Evolutionary conservation across 2,329 filamentous ascomycete species (phyloP).

Genomic region (Pyrenophora seminiperda): DNA sequence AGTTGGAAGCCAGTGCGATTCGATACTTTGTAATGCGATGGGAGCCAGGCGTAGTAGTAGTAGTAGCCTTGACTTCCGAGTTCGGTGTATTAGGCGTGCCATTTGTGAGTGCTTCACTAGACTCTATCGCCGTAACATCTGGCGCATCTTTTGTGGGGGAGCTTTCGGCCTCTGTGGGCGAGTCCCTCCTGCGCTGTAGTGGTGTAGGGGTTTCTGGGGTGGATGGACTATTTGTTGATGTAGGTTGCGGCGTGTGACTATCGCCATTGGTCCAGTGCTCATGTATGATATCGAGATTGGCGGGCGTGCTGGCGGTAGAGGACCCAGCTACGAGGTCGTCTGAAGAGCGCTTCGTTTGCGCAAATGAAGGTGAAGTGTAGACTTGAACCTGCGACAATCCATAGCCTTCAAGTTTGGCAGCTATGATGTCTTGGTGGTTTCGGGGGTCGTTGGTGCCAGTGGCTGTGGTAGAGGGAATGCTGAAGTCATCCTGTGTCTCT

Average conservation of each 20-base stretch:
- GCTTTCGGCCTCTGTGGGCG: constrained; percentile 4
- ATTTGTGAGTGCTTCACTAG: background rate
- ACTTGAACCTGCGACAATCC: constrained; percentile 25
- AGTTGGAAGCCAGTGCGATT: constrained; percentile 37
- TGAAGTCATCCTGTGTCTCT: constrained; percentile 38
- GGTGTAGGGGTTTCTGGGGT: constrained; percentile 31
- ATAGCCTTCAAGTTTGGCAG: constrained; percentile 32
- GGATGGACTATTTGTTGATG: constrained; percentile 18
- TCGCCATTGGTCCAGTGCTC: constrained; percentile 25
- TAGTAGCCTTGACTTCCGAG: background rate
- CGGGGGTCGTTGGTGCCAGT: constrained; percentile 27
- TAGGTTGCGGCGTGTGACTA: constrained; percentile 15
- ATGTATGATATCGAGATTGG: constrained; percentile 16
- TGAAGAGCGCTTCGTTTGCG: constrained; percentile 42
- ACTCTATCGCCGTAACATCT: background rate
- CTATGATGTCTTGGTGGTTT: constrained; percentile 14
- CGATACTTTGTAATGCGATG: constrained; percentile 39
- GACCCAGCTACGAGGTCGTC: constrained; percentile 41
- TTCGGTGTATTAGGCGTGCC: constrained; percentile 6
- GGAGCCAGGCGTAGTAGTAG: background rate
- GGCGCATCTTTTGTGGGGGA: constrained; percentile 14
- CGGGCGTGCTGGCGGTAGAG: constrained; percentile 34
- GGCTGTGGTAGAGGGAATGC: constrained; percentile 34
- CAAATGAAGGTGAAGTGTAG: constrained; percentile 32
- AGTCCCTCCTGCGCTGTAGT: constrained; percentile 23